These are phyloP conservation scores for Malassezia caprae DNA, from an alignment of 1,284 basidiomycete species.

Conservation along the genomic window DNA sequence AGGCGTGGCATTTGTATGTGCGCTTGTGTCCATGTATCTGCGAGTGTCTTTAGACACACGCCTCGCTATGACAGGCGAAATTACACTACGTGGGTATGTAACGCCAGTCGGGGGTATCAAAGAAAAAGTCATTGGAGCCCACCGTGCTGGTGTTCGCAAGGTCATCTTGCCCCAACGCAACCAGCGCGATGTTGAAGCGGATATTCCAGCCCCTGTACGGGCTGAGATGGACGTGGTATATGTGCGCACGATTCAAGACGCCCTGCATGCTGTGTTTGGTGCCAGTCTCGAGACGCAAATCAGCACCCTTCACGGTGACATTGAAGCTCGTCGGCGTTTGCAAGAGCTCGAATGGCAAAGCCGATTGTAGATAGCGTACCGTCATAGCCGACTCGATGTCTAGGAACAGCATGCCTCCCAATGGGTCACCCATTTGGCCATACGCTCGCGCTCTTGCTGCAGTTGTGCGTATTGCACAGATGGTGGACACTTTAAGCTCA, in stretches of 20 bases:
- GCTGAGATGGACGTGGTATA: slow-evolving; percentile 68
- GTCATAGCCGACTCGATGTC: background rate
- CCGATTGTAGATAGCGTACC: slow-evolving; percentile 1
- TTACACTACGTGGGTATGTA: slow-evolving; percentile 41
- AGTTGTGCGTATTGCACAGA: slow-evolving; percentile 1
- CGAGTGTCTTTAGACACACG: slow-evolving; percentile 54
- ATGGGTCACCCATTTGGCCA: background rate
- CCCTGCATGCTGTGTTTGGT: slow-evolving; percentile 58
- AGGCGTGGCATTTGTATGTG: slow-evolving; percentile 75
- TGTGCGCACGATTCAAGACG: slow-evolving; percentile 66
- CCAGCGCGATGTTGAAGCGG: slow-evolving; percentile 71
- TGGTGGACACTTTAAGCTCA: slow-evolving; percentile 6
- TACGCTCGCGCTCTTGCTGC: background rate
- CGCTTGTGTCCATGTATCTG: slow-evolving; percentile 70
- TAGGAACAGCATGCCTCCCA: background rate
- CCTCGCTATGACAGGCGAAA: slow-evolving; percentile 45
- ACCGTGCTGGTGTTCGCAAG: slow-evolving; percentile 68
- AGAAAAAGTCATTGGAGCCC: slow-evolving; percentile 43
- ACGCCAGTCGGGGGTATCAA: slow-evolving; percentile 45
- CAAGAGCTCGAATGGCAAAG: slow-evolving; percentile 17
- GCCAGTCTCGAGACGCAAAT: slow-evolving; percentile 14
- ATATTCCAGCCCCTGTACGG: slow-evolving; percentile 63
- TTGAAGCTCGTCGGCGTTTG: slow-evolving; percentile 10
- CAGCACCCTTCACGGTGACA: slow-evolving; percentile 4
- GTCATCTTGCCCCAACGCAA: slow-evolving; percentile 73